Conservation (phyloP, 768 basidiomycete species). For the Suillus bovinus region DNA sequence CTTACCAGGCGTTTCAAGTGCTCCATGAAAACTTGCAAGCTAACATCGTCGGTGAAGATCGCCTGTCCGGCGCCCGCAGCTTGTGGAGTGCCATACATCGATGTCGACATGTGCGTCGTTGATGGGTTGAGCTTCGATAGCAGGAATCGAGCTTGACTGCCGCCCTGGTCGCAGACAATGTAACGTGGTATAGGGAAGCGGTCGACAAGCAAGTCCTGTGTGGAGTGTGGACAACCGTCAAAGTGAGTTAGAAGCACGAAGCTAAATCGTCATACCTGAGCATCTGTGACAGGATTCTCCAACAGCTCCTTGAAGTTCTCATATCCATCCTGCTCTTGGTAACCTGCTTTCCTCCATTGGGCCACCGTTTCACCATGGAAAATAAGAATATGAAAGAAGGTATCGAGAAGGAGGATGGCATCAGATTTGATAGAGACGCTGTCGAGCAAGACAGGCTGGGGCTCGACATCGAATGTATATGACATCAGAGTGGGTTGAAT, state of each 20-base stretch:
- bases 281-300: slow-evolving; percentile 83
- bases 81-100: slow-evolving; percentile 82
- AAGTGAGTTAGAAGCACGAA: neutral
- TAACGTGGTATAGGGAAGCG: slow-evolving; percentile 98
- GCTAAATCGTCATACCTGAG: slow-evolving; percentile 55
- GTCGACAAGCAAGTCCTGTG: slow-evolving; percentile 88
- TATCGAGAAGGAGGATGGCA: slow-evolving; percentile 94
- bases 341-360: slow-evolving; percentile 97
- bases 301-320: slow-evolving; percentile 97
- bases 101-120: slow-evolving; percentile 93
- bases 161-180: slow-evolving; percentile 96
- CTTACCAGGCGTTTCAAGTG: slow-evolving; percentile 89
- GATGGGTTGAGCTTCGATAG: slow-evolving; percentile 96
- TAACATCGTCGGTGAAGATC: slow-evolving; percentile 99
- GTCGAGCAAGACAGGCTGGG: slow-evolving; percentile 95
- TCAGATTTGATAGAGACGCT: slow-evolving; percentile 98
- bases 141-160: slow-evolving; percentile 97
- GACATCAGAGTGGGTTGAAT: slow-evolving; percentile 99
- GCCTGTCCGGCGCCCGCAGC: slow-evolving; percentile 77
- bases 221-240: slow-evolving; percentile 7
- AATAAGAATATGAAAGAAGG: slow-evolving; percentile 99
- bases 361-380: slow-evolving; percentile 98
- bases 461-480: slow-evolving; percentile 88
- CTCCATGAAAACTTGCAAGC: slow-evolving; percentile 97
- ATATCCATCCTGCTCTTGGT: slow-evolving; percentile 98